phyloP scores from a whole-genome alignment of 768 basidiomycete species.

The Kwoniella shandongensis region DNA sequence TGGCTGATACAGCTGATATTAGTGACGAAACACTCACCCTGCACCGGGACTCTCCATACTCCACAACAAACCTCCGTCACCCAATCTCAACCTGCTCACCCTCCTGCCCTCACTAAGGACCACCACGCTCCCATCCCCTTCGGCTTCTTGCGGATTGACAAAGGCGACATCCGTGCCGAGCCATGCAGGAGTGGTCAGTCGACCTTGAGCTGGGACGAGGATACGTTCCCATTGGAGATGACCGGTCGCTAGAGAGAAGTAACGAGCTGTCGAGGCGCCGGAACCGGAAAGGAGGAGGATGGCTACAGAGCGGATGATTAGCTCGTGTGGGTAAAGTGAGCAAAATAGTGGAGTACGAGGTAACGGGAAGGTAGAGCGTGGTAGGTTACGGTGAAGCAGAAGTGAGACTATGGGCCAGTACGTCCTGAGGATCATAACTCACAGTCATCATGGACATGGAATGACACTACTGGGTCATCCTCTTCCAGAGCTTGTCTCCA shows the following conservation, averaged over 20 bases:
- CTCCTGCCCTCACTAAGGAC: conserved; percentile 54
- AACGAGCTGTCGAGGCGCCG: conserved; percentile 67
- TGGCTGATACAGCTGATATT: no score
- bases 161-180: conserved; percentile 62
- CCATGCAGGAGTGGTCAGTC: conserved; percentile 60
- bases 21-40: conserved; percentile 65
- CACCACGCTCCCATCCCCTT: conserved; percentile 24
- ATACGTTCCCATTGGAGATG: conserved; percentile 66
- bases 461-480: conserved; percentile 67
- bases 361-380: no score
- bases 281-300: conserved; percentile 74
- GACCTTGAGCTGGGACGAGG: conserved; percentile 59
- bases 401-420: no score
- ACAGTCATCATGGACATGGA: conserved; percentile 65
- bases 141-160: conserved; percentile 39
- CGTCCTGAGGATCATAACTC: no score
- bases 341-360: background rate
- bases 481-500: conserved; percentile 80
- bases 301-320: conserved; percentile 54
- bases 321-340: background rate
- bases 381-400: no score
- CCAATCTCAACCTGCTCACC: conserved; percentile 60
- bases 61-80: conserved; percentile 66
- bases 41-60: conserved; percentile 69
- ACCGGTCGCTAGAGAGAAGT: conserved; percentile 67